Conservation (phyloP, 1,284 basidiomycete species). For the Sparassis latifolia region DNA sequence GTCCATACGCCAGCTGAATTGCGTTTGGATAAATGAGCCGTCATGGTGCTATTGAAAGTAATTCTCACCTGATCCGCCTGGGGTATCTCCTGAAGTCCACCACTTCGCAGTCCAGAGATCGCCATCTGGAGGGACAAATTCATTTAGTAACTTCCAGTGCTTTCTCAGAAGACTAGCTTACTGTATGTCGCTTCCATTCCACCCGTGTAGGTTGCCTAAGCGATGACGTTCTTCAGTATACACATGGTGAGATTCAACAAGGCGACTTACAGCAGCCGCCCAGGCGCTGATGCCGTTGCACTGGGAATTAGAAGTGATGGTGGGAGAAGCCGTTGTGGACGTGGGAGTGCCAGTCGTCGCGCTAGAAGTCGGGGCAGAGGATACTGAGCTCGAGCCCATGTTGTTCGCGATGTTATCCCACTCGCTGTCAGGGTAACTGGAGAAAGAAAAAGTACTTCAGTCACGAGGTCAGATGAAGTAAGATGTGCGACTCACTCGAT, state of each 20-base stretch:
- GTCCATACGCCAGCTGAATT: conserved; percentile 47
- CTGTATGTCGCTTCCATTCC: conserved; percentile 46
- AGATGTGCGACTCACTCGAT: conserved; percentile 35
- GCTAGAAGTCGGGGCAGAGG: conserved; percentile 11
- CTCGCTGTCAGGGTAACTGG: conserved; percentile 57
- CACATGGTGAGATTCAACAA: not conserved
- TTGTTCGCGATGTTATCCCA: conserved; percentile 65
- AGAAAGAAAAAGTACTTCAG: not conserved
- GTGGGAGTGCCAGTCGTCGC: conserved; percentile 12
- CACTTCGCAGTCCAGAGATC: conserved; percentile 60
- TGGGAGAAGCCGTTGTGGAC: conserved; percentile 7
- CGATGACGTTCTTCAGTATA: not conserved
- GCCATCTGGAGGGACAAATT: conserved; percentile 28
- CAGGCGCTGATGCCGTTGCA: conserved; percentile 50
- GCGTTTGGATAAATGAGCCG: not conserved
- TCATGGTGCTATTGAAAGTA: not conserved
- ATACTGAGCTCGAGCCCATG: conserved; percentile 37
- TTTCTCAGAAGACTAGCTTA: conserved; percentile 17
- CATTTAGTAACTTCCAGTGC: not conserved
- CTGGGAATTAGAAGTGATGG: conserved; percentile 20
- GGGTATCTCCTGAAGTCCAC: conserved; percentile 55
- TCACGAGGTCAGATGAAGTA: not conserved
- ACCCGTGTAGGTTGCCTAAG: conserved; percentile 36
- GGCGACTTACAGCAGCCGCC: conserved; percentile 30
- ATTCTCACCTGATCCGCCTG: conserved; percentile 39